Percentiles rank a stretch among this genome's conserved stretches.
Conservation (phyloP, 2,329 filamentous ascomycete species). For the Rhexocercosporidium sp. region DNA sequence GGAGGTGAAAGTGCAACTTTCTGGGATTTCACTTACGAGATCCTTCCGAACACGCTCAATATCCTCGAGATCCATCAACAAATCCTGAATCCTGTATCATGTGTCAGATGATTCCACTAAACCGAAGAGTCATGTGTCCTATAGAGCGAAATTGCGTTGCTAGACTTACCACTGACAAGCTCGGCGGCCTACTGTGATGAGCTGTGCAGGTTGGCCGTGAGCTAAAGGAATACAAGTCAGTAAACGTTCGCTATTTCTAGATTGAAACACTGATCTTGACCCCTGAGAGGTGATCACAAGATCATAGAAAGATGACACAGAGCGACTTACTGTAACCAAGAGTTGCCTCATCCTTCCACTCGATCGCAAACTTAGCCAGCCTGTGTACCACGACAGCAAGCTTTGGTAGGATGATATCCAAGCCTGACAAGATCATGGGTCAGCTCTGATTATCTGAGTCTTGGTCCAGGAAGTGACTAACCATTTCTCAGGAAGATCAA, state of each 20-base stretch:
- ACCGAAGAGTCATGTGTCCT: neutral
- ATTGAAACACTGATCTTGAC: neutral
- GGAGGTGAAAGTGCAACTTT: neutral
- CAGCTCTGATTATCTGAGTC: neutral
- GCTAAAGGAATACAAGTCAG: neutral
- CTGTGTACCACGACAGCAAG: constrained; percentile 80
- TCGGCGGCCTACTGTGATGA: constrained; percentile 44
- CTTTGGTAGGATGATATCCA: constrained; percentile 79
- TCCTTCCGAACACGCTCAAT: constrained; percentile 72
- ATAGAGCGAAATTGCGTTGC: neutral
- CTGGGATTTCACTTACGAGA: constrained; percentile 46
- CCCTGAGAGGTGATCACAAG: neutral
- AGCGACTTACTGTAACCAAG: constrained; percentile 61
- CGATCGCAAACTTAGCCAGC: constrained; percentile 71
- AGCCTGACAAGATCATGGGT: constrained; percentile 48
- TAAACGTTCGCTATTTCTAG: neutral
- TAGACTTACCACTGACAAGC: constrained; percentile 65
- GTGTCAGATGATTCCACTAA: neutral
- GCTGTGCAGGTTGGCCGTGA: constrained; percentile 29
- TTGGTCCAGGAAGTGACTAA: neutral
- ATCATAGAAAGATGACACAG: neutral
- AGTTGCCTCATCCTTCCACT: constrained; percentile 75
- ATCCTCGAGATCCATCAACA: constrained; percentile 76
- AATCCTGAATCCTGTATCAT: constrained; percentile 61
- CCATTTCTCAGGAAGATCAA: constrained; percentile 69